A percentile compares a stretch with the other conserved stretches of the same genome.
These are phyloP conservation scores for Raphanus raphanistrum DNA, from an alignment of 345 rosid species.

Conservation along the genomic window DNA sequence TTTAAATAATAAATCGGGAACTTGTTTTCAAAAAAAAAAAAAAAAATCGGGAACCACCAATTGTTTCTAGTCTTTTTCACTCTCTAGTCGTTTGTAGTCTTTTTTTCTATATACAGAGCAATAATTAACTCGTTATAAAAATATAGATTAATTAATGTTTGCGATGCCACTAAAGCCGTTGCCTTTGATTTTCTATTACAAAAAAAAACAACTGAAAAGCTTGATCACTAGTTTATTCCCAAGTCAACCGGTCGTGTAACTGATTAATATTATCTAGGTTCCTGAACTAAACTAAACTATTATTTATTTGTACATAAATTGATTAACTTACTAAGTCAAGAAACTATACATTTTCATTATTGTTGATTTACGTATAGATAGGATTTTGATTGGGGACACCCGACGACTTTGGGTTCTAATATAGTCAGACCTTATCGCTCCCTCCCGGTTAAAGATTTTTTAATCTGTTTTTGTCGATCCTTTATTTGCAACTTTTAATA, in stretches of 20 bases:
- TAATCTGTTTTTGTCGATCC: background rate
- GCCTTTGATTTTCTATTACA: background rate
- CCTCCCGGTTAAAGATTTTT: background rate
- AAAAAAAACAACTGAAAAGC: background rate
- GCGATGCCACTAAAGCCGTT: constrained; percentile 22
- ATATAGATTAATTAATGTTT: constrained; percentile 1
- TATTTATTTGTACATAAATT: background rate
- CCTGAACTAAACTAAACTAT: constrained; percentile 1
- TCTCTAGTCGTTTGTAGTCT: too few species aligned
- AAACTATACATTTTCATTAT: background rate
- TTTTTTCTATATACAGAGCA: too few species aligned
- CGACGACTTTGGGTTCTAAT: constrained; percentile 10
- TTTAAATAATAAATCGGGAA: too few species aligned
- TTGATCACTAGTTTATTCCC: constrained; percentile 23
- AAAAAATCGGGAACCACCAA: too few species aligned
- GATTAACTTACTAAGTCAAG: constrained; percentile 25
- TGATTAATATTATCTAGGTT: constrained; percentile 2
- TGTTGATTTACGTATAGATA: constrained; percentile 10
- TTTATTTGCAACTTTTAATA: background rate
- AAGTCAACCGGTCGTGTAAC: constrained; percentile 30
- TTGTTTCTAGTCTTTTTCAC: too few species aligned
- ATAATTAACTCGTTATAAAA: background rate
- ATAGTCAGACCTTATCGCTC: background rate
- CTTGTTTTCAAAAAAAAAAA: too few species aligned
- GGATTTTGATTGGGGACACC: background rate